Conservation (phyloP, 225 moss, liverwort and hornwort genomes). For the Marchantia paleacea region DNA sequence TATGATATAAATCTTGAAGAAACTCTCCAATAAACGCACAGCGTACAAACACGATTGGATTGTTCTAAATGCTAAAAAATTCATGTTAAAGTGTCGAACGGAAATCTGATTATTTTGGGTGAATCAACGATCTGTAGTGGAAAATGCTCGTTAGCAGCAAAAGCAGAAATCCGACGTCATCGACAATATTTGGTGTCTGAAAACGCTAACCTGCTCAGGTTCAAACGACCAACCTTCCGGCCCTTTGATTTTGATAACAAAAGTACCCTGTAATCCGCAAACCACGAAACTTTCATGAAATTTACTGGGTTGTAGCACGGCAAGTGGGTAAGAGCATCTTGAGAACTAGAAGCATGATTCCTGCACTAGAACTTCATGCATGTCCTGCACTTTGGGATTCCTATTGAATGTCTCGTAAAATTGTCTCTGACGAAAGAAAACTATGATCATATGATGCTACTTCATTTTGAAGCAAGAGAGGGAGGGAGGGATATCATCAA, state of each 20-base stretch:
- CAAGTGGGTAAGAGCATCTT: background rate
- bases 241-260: slow-evolving; percentile 67
- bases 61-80: too few relatives aligned
- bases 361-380: background rate
- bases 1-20: background rate
- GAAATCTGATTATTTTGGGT: too few relatives aligned
- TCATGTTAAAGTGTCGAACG: too few relatives aligned
- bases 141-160: too few relatives aligned
- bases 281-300: background rate
- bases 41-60: too few relatives aligned
- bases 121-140: too few relatives aligned
- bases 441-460: background rate
- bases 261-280: slow-evolving; percentile 55
- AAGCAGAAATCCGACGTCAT: too few relatives aligned
- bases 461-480: too few relatives aligned
- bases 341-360: too few relatives aligned
- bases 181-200: background rate
- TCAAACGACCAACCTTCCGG: slow-evolving; percentile 86
- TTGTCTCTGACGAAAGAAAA: background rate
- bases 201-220: slow-evolving; percentile 52
- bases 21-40: too few relatives aligned
- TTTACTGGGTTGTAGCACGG: background rate
- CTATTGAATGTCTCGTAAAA: too few relatives aligned
- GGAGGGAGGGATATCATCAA: too few relatives aligned
- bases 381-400: background rate